Percentiles rank a stretch among this genome's conserved stretches.
Evolutionary conservation across 2,329 filamentous ascomycete genomes (phyloP).

Genomic region (Stylonectria norvegica): DNA sequence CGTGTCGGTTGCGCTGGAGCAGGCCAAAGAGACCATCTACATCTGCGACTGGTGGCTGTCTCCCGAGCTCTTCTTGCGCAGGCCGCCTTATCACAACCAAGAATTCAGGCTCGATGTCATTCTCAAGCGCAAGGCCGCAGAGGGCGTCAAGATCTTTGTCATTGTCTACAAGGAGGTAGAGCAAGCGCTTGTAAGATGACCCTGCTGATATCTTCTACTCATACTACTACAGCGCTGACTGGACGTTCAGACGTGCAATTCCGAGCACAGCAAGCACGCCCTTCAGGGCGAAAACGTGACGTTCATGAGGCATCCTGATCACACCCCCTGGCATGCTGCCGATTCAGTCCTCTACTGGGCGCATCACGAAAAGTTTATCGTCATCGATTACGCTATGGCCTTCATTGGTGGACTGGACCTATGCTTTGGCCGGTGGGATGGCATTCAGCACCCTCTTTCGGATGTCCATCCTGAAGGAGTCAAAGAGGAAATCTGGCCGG

Average conservation of each 20-base stretch:
- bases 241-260: too few relatives aligned
- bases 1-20: slow-evolving; percentile 84
- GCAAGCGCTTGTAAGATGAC: too few relatives aligned
- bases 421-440: slow-evolving; percentile 94
- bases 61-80: slow-evolving; percentile 79
- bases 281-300: slow-evolving; percentile 83
- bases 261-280: slow-evolving; percentile 88
- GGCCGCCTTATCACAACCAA: slow-evolving; percentile 78
- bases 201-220: too few relatives aligned
- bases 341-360: slow-evolving; percentile 61
- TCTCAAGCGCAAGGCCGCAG: slow-evolving; percentile 83
- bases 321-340: slow-evolving; percentile 89
- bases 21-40: slow-evolving; percentile 89
- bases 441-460: slow-evolving; percentile 76
- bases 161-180: slow-evolving; percentile 88
- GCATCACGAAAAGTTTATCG: slow-evolving; percentile 96
- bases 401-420: slow-evolving; percentile 94
- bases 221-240: too few relatives aligned
- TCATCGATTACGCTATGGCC: slow-evolving; percentile 85
- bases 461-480: slow-evolving; percentile 86
- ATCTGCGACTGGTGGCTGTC: slow-evolving; percentile 97
- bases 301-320: slow-evolving; percentile 87
- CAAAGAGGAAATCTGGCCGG: slow-evolving; percentile 81
- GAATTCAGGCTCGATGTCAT: slow-evolving; percentile 84
- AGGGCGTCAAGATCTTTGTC: slow-evolving; percentile 90